Conservation (phyloP, 176 grass and related monocot species). For the Bromus sterilis region DNA sequence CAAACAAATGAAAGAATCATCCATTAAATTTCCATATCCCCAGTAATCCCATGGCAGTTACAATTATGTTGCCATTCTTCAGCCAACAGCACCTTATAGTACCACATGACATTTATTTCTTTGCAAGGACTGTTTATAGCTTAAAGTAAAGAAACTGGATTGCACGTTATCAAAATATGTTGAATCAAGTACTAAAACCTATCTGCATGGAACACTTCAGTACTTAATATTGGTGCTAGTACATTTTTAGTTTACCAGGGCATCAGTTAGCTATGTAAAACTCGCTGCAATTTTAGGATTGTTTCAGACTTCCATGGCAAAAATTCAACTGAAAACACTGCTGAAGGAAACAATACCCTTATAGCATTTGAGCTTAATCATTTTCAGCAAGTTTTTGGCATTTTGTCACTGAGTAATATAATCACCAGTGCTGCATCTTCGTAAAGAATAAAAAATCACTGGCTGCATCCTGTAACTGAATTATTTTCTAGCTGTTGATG, state of each 20-base stretch:
- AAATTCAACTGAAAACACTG: not conserved
- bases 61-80: not conserved
- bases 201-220: not conserved
- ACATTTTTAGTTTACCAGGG: not conserved
- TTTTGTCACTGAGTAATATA: not conserved
- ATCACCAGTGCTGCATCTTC: not conserved
- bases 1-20: not conserved
- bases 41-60: not conserved
- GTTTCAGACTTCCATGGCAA: not conserved
- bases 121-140: not conserved
- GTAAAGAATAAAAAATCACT: not conserved
- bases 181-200: slow-evolving; percentile 7
- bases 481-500: not conserved
- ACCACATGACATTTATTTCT: not conserved
- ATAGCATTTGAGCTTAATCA: not conserved
- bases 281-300: not conserved
- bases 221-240: not conserved
- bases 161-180: not conserved
- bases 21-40: not conserved
- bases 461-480: not conserved
- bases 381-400: not conserved
- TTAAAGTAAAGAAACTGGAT: not conserved
- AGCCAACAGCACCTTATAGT: not conserved
- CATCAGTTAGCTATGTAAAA: not conserved
- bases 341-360: not conserved